A percentile compares a stretch with the other conserved stretches of the same genome.
These are phyloP conservation scores for Austropuccinia psidii DNA, from an alignment of 1,284 basidiomycete species.

Conservation along the genomic window DNA sequence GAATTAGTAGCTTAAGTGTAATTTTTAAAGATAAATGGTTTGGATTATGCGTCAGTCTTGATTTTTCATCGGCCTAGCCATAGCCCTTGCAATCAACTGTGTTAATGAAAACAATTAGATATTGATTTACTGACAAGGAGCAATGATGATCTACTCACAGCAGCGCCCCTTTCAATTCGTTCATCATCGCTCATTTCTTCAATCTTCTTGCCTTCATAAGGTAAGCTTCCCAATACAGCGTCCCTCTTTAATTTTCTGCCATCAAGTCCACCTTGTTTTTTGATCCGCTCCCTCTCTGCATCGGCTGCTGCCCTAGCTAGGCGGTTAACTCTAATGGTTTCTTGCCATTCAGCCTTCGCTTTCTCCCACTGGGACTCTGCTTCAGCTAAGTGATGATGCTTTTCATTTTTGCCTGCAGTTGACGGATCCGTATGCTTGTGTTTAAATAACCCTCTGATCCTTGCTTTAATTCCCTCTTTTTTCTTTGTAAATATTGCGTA, in stretches of 20 bases:
- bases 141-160: conserved; percentile 21
- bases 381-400: conserved; percentile 8
- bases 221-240: conserved; percentile 5
- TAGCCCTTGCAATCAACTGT: conserved; percentile 25
- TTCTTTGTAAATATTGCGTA: conserved; percentile 46
- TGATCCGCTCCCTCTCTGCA: conserved; percentile 4
- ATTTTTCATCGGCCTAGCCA: conserved; percentile 22
- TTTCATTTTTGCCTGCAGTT: conserved; percentile 21
- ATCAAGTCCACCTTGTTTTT: background rate
- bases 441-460: conserved; percentile 36
- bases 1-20: too few species aligned
- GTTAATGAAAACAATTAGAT: background rate
- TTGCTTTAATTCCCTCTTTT: conserved; percentile 42
- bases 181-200: conserved; percentile 42
- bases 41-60: background rate
- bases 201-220: conserved; percentile 41
- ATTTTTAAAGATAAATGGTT: too few species aligned
- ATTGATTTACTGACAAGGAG: background rate
- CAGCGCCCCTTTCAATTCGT: conserved; percentile 41
- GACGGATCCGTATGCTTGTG: conserved; percentile 38
- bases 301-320: conserved; percentile 12
- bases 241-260: background rate
- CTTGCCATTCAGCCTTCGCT: conserved; percentile 7
- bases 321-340: conserved; percentile 17
- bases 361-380: background rate